phyloP scores from a whole-genome alignment of 208 protist genomes.

The Leishmania amazonensis region DNA sequence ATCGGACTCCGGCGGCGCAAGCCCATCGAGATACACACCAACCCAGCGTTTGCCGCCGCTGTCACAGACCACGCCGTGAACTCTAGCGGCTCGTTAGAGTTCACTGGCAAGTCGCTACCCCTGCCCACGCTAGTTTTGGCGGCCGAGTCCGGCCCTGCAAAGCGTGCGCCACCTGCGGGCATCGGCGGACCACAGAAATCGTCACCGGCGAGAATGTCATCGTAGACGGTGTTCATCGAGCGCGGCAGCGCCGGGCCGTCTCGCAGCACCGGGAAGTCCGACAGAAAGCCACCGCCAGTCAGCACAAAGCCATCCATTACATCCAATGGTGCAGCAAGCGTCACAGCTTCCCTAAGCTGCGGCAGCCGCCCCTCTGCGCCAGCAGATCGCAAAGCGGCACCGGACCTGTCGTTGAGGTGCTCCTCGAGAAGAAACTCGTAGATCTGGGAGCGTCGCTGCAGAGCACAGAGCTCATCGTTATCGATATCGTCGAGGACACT shows the following conservation, averaged over 20 bases:
- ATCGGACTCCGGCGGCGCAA: constrained; percentile 35
- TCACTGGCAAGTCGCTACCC: not conserved
- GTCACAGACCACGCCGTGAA: constrained; percentile 58
- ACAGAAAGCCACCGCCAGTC: constrained; percentile 58
- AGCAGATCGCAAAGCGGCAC: constrained; percentile 6
- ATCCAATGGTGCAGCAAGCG: constrained; percentile 36
- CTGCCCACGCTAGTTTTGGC: not conserved
- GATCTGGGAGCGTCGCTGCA: constrained; percentile 38
- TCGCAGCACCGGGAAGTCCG: constrained; percentile 55
- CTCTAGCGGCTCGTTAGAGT: constrained; percentile 9
- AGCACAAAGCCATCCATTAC: constrained; percentile 48
- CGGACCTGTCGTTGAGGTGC: constrained; percentile 17
- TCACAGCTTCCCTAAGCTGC: constrained; percentile 21
- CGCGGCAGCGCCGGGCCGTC: constrained; percentile 35
- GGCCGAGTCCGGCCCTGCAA: not conserved
- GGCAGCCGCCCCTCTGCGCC: constrained; percentile 16
- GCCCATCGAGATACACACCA: constrained; percentile 52
- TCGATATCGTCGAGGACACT: constrained; percentile 29
- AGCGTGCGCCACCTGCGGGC: not conserved
- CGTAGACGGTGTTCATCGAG: constrained; percentile 27
- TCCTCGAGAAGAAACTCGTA: constrained; percentile 19
- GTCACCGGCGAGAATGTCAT: constrained; percentile 17
- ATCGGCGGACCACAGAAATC: constrained; percentile 19
- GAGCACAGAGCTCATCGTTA: constrained; percentile 37
- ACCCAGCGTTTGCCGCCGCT: constrained; percentile 39